Percentiles rank a stretch among this genome's conserved stretches.
Conservation (phyloP, 306 rosid species). For the Oxytropis ochrocephala region DNA sequence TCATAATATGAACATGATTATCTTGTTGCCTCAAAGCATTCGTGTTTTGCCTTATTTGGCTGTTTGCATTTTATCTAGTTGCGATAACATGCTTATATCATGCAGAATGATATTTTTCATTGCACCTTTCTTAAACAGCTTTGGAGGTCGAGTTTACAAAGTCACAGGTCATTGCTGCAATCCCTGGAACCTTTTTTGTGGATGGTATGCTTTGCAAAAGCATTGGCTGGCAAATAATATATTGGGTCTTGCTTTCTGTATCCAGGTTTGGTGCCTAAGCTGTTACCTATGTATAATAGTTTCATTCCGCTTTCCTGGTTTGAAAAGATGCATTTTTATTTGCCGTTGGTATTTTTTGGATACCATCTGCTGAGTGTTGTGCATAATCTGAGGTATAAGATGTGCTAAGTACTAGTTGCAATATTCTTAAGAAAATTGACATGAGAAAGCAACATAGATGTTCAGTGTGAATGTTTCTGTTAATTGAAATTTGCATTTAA, state of each 20-base stretch:
- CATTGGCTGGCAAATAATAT: slow-evolving; percentile 92
- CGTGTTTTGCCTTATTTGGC: not conserved
- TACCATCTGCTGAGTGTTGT: not conserved
- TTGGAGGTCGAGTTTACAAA: slow-evolving; percentile 88
- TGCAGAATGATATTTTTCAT: slow-evolving; percentile 75
- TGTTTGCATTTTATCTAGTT: slow-evolving; percentile 39
- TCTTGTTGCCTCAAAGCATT: not conserved
- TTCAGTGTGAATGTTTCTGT: not conserved
- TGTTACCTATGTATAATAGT: not conserved
- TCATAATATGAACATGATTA: not conserved
- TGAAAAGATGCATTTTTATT: not conserved
- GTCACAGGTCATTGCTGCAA: slow-evolving; percentile 74
- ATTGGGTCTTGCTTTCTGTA: slow-evolving; percentile 78
- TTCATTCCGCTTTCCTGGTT: not conserved
- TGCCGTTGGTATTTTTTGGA: not conserved
- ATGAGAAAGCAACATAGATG: slow-evolving; percentile 1
- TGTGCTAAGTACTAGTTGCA: not conserved
- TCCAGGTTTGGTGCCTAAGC: slow-evolving; percentile 51
- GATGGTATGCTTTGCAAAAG: slow-evolving; percentile 72
- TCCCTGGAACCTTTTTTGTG: slow-evolving; percentile 89
- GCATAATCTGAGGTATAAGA: not conserved
- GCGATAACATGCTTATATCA: slow-evolving; percentile 45
- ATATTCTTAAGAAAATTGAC: not conserved
- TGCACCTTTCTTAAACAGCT: slow-evolving; percentile 76
- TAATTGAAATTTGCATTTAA: not conserved